phyloP scores from a whole-genome alignment of 768 basidiomycete genomes.

The Punctularia strigosozonata region DNA sequence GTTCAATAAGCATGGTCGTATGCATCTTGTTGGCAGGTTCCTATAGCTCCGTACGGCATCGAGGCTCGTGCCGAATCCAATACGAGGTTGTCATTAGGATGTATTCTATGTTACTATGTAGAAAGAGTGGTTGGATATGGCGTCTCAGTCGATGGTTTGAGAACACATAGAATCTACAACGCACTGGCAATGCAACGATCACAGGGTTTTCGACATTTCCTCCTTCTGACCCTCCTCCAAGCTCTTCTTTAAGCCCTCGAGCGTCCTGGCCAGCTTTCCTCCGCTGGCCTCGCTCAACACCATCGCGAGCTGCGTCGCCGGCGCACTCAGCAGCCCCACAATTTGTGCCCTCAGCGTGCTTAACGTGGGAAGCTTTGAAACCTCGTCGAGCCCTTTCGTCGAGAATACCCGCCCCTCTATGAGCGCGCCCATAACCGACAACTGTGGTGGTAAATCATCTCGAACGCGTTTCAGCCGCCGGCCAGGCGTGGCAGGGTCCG shows the following conservation, averaged over 20 bases:
- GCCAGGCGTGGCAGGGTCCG: slow-evolving; percentile 59
- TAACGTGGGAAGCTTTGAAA: slow-evolving; percentile 67
- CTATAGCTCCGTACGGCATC: too few relatives aligned
- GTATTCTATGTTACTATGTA: too few relatives aligned
- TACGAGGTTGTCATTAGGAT: too few relatives aligned
- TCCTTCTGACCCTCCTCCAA: slow-evolving; percentile 36
- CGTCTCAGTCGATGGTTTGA: too few relatives aligned
- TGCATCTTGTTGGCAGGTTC: too few relatives aligned
- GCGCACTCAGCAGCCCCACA: slow-evolving; percentile 71
- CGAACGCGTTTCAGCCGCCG: slow-evolving; percentile 50
- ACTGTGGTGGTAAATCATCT: slow-evolving; percentile 46
- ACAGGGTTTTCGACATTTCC: neutral
- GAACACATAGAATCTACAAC: neutral
- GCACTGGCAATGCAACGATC: neutral
- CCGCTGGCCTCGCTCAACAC: slow-evolving; percentile 60
- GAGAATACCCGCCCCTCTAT: slow-evolving; percentile 67
- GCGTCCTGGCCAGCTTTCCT: slow-evolving; percentile 53
- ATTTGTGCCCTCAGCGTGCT: slow-evolving; percentile 73
- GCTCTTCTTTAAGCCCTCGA: slow-evolving; percentile 64
- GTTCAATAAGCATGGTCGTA: too few relatives aligned
- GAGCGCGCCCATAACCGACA: slow-evolving; percentile 67
- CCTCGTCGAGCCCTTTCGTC: slow-evolving; percentile 41
- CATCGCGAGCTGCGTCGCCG: slow-evolving; percentile 61
- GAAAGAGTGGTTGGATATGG: too few relatives aligned
- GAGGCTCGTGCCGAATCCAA: too few relatives aligned